Percentiles rank a stretch among this genome's conserved stretches.
Conservation (phyloP, 768 basidiomycete species). For the Tylopilus intermedius region DNA sequence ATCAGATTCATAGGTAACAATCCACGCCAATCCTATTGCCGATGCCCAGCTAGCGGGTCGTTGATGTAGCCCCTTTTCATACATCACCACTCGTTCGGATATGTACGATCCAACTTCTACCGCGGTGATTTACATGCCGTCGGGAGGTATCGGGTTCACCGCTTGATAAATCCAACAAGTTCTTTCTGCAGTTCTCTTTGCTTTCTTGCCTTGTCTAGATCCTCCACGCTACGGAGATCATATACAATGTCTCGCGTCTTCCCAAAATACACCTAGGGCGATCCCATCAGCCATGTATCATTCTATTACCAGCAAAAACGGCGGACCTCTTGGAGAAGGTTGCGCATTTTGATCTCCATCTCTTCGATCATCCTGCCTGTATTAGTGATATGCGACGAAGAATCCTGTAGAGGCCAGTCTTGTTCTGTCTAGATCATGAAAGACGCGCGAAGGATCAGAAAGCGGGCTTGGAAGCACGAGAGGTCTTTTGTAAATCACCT, state of each 20-base stretch:
- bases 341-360: conserved; percentile 99
- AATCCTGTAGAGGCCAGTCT: conserved; percentile 77
- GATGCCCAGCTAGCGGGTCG: conserved; percentile 46
- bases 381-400: conserved; percentile 84
- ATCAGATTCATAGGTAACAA: conserved; percentile 53
- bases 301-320: background rate
- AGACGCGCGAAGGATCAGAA: background rate
- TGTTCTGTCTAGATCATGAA: conserved; percentile 63
- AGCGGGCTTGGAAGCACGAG: conserved; percentile 3
- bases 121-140: conserved; percentile 10
- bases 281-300: conserved; percentile 6
- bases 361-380: conserved; percentile 96
- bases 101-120: background rate
- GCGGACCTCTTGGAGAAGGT: conserved; percentile 78
- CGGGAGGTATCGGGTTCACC: conserved; percentile 33
- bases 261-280: conserved; percentile 78
- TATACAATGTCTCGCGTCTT: conserved; percentile 95
- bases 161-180: conserved; percentile 80
- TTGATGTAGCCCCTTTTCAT: conserved; percentile 10
- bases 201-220: conserved; percentile 73
- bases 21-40: conserved; percentile 95
- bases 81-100: background rate
- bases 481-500: conserved; percentile 48
- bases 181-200: conserved; percentile 89
- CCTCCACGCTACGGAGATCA: conserved; percentile 83